phyloP scores from a whole-genome alignment of 225 moss, liverwort and hornwort genomes.

The Polytrichum commune region DNA sequence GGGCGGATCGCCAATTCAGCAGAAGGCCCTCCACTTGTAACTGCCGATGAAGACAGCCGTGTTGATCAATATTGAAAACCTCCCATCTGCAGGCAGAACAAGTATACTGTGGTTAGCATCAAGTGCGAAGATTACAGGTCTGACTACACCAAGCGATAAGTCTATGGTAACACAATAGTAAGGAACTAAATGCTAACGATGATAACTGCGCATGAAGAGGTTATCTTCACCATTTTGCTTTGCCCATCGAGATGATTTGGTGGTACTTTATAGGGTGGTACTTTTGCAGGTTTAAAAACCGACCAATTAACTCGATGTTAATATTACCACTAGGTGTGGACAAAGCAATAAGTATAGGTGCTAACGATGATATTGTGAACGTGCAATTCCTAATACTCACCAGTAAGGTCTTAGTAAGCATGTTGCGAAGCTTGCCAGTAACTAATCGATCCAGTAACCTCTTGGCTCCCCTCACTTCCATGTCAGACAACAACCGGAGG shows the following conservation, averaged over 20 bases:
- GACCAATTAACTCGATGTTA: neutral
- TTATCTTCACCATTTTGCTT: too few species aligned
- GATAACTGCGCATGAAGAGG: neutral
- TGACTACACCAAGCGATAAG: neutral
- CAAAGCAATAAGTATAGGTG: neutral
- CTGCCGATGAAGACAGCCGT: neutral
- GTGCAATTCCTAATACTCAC: slow-evolving; percentile 5
- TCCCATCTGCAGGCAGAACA: slow-evolving; percentile 5
- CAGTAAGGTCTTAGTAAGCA: slow-evolving; percentile 49
- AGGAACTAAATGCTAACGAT: neutral
- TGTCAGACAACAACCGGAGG: slow-evolving; percentile 66
- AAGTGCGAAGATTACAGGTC: neutral
- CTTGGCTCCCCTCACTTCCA: slow-evolving; percentile 69
- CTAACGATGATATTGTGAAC: neutral
- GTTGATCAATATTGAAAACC: slow-evolving; percentile 5
- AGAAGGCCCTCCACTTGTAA: slow-evolving; percentile 3
- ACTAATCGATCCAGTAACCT: slow-evolving; percentile 75
- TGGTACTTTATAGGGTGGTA: too few species aligned
- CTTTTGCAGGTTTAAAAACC: too few species aligned
- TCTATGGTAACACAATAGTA: neutral
- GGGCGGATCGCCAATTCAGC: neutral
- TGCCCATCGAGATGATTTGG: too few species aligned
- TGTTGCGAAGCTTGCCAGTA: slow-evolving; percentile 69
- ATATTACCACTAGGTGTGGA: neutral
- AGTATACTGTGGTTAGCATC: neutral